Evolutionary conservation across 2,329 filamentous ascomycete genomes (phyloP).

Genomic region (Monilinia fructigena): DNA sequence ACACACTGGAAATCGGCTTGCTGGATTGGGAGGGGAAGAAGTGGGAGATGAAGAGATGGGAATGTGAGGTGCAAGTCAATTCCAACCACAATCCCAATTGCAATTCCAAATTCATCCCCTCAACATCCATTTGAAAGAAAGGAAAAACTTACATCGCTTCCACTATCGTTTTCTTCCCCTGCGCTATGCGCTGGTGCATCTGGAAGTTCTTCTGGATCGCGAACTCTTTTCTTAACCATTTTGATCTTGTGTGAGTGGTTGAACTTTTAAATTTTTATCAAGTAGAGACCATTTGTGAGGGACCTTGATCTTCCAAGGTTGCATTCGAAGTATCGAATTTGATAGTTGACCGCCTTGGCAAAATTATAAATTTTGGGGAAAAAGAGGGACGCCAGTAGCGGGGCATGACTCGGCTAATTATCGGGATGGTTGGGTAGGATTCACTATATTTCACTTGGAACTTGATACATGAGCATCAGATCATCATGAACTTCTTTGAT

Average conservation of each 20-base stretch:
- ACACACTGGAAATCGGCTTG: neutral
- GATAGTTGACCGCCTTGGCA: slow-evolving; percentile 11
- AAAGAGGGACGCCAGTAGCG: slow-evolving; percentile 7
- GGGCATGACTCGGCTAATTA: slow-evolving; percentile 5
- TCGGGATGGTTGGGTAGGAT: neutral
- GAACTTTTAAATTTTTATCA: neutral
- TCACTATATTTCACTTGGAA: too few species aligned
- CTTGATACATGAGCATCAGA: neutral
- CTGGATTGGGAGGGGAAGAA: neutral
- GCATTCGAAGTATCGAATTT: slow-evolving; percentile 5
- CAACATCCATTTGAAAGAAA: neutral
- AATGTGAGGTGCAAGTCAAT: neutral
- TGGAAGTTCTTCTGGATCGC: slow-evolving; percentile 39
- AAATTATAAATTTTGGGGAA: slow-evolving; percentile 6
- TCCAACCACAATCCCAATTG: neutral
- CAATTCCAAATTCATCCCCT: too few species aligned
- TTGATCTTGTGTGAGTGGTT: slow-evolving; percentile 23
- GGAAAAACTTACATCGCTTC: slow-evolving; percentile 32
- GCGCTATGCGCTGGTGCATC: slow-evolving; percentile 35
- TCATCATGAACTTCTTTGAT: neutral
- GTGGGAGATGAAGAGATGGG: neutral
- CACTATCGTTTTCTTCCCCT: slow-evolving; percentile 36
- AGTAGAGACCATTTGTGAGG: neutral
- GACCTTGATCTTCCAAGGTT: neutral
- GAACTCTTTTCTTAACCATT: slow-evolving; percentile 41